Evolutionary conservation across 805 yeast genomes (phyloP).

Genomic region (Ogataea populi-albae): DNA sequence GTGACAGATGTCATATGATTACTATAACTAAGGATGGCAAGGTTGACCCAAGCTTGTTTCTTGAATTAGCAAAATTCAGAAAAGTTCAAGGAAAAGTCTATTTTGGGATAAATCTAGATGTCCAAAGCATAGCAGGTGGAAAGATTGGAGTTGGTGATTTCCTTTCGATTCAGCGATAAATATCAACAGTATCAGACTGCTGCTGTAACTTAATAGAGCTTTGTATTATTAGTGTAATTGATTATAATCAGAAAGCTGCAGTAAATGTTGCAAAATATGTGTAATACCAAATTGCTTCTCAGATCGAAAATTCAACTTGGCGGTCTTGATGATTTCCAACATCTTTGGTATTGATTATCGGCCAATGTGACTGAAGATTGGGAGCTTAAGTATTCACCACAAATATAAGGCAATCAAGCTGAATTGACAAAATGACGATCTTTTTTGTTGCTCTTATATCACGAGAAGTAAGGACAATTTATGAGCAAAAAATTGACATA

Average conservation of each 20-base stretch:
- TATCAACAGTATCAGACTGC: neutral
- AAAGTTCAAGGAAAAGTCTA: conserved; percentile 36
- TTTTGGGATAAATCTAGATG: conserved; percentile 36
- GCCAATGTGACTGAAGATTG: too few relatives aligned
- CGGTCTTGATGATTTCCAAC: too few relatives aligned
- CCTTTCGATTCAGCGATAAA: neutral
- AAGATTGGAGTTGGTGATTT: conserved; percentile 18
- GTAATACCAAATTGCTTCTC: too few relatives aligned
- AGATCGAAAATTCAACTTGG: too few relatives aligned
- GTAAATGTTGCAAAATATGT: too few relatives aligned
- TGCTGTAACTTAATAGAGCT: neutral
- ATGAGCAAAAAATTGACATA: neutral
- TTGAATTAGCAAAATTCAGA: conserved; percentile 33
- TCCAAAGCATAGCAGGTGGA: conserved; percentile 15
- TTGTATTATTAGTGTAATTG: neutral
- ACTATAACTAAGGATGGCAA: conserved; percentile 38
- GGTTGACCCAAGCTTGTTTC: conserved; percentile 32
- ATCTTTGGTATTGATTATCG: too few relatives aligned
- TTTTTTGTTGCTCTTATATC: conserved; percentile 58
- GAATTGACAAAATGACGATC: too few relatives aligned
- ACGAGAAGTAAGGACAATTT: conserved; percentile 38
- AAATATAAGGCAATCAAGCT: too few relatives aligned
- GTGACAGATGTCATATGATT: conserved; percentile 46
- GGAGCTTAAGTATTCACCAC: too few relatives aligned
- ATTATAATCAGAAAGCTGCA: neutral